These are phyloP conservation scores for Xylaria grammica DNA, from an alignment of 495 filamentous ascomycete genomes.

Conservation along the genomic window DNA sequence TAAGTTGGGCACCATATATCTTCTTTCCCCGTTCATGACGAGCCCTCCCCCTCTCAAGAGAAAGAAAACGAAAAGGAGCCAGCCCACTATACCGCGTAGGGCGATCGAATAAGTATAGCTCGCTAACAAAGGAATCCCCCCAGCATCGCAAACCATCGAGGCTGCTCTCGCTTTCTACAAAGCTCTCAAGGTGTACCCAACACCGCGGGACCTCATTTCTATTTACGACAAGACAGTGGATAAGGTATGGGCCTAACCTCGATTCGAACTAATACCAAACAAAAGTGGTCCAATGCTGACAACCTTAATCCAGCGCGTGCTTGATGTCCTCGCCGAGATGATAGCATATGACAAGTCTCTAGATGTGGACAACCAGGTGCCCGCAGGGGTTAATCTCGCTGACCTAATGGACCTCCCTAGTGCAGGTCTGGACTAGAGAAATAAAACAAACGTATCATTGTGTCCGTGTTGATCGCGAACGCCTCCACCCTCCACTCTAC, in stretches of 20 bases:
- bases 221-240: conserved; percentile 99
- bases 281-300: neutral
- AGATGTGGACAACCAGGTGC: conserved; percentile 55
- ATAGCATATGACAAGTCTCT: conserved; percentile 84
- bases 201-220: conserved; percentile 85
- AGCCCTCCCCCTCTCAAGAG: neutral
- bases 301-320: conserved; percentile 65
- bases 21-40: neutral
- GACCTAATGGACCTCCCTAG: conserved; percentile 44
- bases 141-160: conserved; percentile 76
- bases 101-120: conserved; percentile 26
- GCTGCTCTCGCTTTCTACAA: conserved; percentile 95
- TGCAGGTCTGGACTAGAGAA: conserved; percentile 50
- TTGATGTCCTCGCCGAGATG: conserved; percentile 97
- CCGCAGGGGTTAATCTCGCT: conserved; percentile 27
- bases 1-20: conserved; percentile 34
- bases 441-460: neutral
- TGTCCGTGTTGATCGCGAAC: conserved; percentile 18
- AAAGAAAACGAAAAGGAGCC: neutral
- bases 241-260: conserved; percentile 60
- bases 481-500: conserved; percentile 29
- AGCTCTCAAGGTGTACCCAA: conserved; percentile 96
- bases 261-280: neutral
- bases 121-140: conserved; percentile 17
- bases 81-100: conserved; percentile 16